Evolutionary conservation across 2,329 filamentous ascomycete genomes (phyloP).

Genomic region (Xylariaceae sp.): DNA sequence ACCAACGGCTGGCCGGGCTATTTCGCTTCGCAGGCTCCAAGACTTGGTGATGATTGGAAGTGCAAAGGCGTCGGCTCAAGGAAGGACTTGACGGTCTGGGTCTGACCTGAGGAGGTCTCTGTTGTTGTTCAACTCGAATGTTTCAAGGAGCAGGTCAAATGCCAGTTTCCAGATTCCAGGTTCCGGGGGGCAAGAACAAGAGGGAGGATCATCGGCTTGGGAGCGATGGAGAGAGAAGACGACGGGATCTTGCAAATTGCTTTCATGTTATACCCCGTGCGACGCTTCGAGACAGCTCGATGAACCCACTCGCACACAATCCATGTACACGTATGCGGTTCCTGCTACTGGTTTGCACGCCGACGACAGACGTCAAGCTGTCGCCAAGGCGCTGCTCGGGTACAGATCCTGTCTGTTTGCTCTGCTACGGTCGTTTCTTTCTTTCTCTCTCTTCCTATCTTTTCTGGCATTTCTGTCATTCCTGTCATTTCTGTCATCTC

Average conservation of each 20-base stretch:
- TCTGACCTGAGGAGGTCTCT: constrained; percentile 28
- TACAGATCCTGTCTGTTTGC: no score
- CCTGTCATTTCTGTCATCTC: neutral
- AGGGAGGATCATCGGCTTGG: constrained; percentile 16
- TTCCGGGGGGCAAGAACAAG: constrained; percentile 19
- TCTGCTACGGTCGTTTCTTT: neutral
- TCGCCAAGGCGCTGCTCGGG: neutral
- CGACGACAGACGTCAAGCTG: neutral
- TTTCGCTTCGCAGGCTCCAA: neutral
- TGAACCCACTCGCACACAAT: constrained; percentile 19
- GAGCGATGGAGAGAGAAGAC: constrained; percentile 22
- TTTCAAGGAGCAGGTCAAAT: constrained; percentile 33
- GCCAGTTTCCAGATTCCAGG: constrained; percentile 33
- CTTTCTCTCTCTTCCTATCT: neutral
- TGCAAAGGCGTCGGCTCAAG: constrained; percentile 24
- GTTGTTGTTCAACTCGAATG: constrained; percentile 34
- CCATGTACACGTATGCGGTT: constrained; percentile 1
- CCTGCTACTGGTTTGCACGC: neutral
- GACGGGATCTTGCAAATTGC: constrained; percentile 32
- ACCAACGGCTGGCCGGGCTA: constrained; percentile 22
- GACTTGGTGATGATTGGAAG: constrained; percentile 22
- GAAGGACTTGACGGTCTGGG: constrained; percentile 27
- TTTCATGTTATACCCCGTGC: constrained; percentile 36
- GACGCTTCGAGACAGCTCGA: constrained; percentile 27
- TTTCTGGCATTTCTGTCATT: neutral